Conservation (phyloP, 78 protist species). For the Bigelowiella natans region DNA sequence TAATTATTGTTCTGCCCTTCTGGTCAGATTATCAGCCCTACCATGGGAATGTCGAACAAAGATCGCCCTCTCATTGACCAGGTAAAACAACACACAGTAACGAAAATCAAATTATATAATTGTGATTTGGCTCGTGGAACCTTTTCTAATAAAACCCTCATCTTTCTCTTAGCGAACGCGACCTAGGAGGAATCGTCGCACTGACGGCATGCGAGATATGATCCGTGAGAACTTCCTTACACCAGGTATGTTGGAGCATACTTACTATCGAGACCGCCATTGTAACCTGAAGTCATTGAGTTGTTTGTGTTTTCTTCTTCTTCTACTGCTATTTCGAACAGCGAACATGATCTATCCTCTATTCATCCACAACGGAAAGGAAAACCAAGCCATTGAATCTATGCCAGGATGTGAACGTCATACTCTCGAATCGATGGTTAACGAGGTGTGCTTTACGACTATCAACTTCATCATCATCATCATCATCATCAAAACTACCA, state of each 20-base stretch:
- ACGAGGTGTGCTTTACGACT: slow-evolving; percentile 19
- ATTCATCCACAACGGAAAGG: slow-evolving; percentile 8
- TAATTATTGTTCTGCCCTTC: neutral
- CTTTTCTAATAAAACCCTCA: neutral
- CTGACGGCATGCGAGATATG: neutral
- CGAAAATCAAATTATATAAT: too few species aligned
- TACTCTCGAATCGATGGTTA: slow-evolving; percentile 4
- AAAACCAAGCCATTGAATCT: neutral
- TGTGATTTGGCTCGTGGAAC: too few species aligned
- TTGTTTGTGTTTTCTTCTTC: too few species aligned
- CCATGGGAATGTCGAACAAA: neutral
- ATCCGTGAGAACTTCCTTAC: slow-evolving; percentile 6
- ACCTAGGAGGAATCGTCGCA: slow-evolving; percentile 17
- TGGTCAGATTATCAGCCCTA: neutral
- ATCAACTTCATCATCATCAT: too few species aligned
- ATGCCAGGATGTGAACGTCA: slow-evolving; percentile 32
- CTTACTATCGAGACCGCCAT: too few species aligned
- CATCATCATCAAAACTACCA: too few species aligned
- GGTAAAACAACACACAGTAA: too few species aligned
- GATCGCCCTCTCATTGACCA: neutral
- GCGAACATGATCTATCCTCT: slow-evolving; percentile 20
- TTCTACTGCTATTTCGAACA: too few species aligned
- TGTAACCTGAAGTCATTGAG: too few species aligned
- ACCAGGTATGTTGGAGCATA: neutral
- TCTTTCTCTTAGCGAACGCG: slow-evolving; percentile 14